Percentiles rank a stretch among this genome's conserved stretches.
Evolutionary conservation across 2,329 filamentous ascomycete genomes (phyloP).

Genomic region (Ophiobolus disseminans): DNA sequence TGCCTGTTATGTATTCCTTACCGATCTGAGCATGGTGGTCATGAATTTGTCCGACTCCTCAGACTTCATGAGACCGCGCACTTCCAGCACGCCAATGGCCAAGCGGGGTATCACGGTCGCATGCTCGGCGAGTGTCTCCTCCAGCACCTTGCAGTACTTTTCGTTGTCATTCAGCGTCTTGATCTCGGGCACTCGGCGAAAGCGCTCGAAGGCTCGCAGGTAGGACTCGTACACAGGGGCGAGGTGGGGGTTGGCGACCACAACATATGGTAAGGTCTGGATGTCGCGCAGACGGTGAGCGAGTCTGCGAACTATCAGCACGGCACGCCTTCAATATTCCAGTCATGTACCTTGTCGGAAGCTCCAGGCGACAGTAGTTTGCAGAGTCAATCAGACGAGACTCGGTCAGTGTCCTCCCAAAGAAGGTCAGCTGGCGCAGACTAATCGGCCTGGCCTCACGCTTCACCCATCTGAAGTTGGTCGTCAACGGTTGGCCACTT

Average conservation of each 20-base stretch:
- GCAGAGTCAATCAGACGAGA: conserved; percentile 88
- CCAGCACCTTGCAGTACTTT: conserved; percentile 79
- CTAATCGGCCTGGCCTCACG: conserved; percentile 95
- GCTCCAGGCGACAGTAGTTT: conserved; percentile 95
- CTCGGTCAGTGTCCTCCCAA: conserved; percentile 91
- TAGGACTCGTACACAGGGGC: conserved; percentile 96
- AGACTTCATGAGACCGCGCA: conserved; percentile 79
- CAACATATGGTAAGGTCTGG: conserved; percentile 93
- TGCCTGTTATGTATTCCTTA: conserved; percentile 54
- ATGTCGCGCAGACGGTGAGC: conserved; percentile 96
- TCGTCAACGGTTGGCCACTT: conserved; percentile 23
- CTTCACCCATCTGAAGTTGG: conserved; percentile 80
- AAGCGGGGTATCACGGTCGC: conserved; percentile 92
- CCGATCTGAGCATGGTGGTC: conserved; percentile 89
- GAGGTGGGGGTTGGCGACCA: conserved; percentile 93
- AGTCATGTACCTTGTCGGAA: conserved; percentile 73
- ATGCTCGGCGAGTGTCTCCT: conserved; percentile 82
- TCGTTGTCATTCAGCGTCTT: conserved; percentile 90
- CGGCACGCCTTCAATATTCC: background rate
- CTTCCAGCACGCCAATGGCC: conserved; percentile 92
- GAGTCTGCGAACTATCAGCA: conserved; percentile 62
- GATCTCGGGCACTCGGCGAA: conserved; percentile 84
- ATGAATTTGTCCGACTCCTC: conserved; percentile 91
- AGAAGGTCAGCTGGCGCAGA: conserved; percentile 94
- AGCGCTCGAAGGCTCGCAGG: conserved; percentile 92